These are phyloP conservation scores for Xylaria sp. DNA, from an alignment of 2,329 filamentous ascomycete genomes.

Conservation along the genomic window DNA sequence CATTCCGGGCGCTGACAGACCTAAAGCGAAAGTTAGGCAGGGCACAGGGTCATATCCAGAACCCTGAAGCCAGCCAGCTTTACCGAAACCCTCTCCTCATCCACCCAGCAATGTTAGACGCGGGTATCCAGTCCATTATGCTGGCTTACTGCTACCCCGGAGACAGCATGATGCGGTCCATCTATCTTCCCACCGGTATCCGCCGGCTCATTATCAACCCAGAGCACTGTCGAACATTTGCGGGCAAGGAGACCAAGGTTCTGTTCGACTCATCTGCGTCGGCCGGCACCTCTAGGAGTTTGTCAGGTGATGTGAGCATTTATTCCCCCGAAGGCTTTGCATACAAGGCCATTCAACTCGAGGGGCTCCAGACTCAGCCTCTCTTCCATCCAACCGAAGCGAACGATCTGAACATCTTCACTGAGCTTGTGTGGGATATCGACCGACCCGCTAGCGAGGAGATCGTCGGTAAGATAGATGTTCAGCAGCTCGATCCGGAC, in stretches of 20 bases:
- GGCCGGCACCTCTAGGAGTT: not conserved
- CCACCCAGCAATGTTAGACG: conserved; percentile 31
- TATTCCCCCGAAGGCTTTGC: conserved; percentile 26
- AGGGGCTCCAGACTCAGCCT: conserved; percentile 31
- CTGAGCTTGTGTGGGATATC: conserved; percentile 28
- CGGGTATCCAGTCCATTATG: conserved; percentile 31
- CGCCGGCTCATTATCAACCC: conserved; percentile 21
- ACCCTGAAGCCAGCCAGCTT: not conserved
- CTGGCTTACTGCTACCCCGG: conserved; percentile 32
- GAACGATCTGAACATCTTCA: conserved; percentile 31
- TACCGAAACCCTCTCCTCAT: conserved; percentile 19
- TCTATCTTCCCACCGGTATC: conserved; percentile 30
- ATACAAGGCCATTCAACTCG: conserved; percentile 26
- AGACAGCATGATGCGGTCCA: conserved; percentile 20
- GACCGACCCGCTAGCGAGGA: conserved; percentile 16
- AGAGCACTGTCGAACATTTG: conserved; percentile 5
- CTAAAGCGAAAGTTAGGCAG: conserved; percentile 14
- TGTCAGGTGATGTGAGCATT: conserved; percentile 28
- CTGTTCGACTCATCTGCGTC: conserved; percentile 23
- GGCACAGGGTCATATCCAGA: conserved; percentile 13
- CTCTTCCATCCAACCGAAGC: conserved; percentile 25
- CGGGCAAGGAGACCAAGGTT: not conserved
- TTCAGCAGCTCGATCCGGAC: conserved; percentile 19
- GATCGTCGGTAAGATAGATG: conserved; percentile 11
- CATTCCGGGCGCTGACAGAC: conserved; percentile 2